These are phyloP conservation scores for Parastagonospora avenae DNA, from an alignment of 2,329 filamentous ascomycete species.

Conservation along the genomic window DNA sequence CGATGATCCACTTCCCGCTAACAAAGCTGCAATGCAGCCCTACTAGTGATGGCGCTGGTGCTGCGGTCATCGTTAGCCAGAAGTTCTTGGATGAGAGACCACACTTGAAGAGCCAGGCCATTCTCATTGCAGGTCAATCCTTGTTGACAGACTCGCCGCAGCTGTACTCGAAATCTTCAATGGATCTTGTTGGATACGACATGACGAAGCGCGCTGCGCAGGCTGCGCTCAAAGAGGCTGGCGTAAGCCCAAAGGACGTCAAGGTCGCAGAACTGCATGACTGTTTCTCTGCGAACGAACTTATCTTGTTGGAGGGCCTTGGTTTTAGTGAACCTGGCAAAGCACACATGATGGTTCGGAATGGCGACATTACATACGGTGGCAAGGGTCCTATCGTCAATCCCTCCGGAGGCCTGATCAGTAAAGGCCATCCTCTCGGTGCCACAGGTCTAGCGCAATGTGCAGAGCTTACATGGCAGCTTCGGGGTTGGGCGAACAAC, in stretches of 20 bases:
- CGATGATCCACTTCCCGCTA: constrained; percentile 80
- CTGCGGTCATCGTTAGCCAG: constrained; percentile 86
- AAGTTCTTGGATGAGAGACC: constrained; percentile 83
- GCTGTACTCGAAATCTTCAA: constrained; percentile 77
- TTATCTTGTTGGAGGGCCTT: constrained; percentile 84
- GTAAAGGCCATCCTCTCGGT: constrained; percentile 91
- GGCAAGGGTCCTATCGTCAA: constrained; percentile 77
- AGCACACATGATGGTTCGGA: constrained; percentile 86
- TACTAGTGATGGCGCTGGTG: constrained; percentile 88
- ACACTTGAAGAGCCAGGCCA: constrained; percentile 76
- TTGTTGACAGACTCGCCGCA: constrained; percentile 80
- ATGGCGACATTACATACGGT: constrained; percentile 89
- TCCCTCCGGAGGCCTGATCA: constrained; percentile 90
- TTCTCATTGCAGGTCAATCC: constrained; percentile 84
- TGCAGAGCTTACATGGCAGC: constrained; percentile 91
- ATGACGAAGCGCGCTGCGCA: constrained; percentile 77
- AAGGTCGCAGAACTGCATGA: constrained; percentile 92
- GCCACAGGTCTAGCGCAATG: constrained; percentile 93
- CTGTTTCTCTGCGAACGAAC: constrained; percentile 94
- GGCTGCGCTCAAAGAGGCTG: constrained; percentile 73
- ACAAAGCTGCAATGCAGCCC: constrained; percentile 97
- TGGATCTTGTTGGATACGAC: constrained; percentile 87
- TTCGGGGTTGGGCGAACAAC: constrained; percentile 95
- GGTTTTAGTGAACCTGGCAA: constrained; percentile 78
- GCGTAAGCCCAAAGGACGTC: constrained; percentile 68